phyloP scores from a whole-genome alignment of 345 rosid species.

The Hypericum androsaemum region DNA sequence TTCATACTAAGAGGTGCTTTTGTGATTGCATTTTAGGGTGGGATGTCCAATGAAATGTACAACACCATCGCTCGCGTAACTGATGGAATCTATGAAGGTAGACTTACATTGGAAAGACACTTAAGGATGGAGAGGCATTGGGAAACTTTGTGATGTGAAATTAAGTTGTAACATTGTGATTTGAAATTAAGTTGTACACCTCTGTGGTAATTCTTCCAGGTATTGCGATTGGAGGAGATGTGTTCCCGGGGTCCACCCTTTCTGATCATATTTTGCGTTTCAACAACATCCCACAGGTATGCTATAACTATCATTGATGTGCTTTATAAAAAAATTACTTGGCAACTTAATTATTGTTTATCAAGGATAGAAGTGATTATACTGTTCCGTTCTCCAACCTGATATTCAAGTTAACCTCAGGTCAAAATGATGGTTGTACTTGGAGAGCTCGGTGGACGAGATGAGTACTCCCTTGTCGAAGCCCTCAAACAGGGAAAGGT shows the following conservation, averaged over 20 bases:
- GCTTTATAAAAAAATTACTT: background rate
- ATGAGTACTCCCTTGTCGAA: slow-evolving; percentile 93
- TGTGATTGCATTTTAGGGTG: slow-evolving; percentile 49
- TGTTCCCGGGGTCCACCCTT: slow-evolving; percentile 90
- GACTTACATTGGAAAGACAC: background rate
- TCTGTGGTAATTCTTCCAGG: slow-evolving; percentile 40
- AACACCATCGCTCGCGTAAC: slow-evolving; percentile 86
- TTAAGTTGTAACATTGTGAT: background rate
- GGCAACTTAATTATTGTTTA: background rate
- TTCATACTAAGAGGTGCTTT: background rate
- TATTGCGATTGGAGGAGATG: slow-evolving; percentile 98
- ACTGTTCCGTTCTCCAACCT: slow-evolving; percentile 5
- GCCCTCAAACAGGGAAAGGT: slow-evolving; percentile 91
- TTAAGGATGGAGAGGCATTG: background rate
- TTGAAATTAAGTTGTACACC: slow-evolving; percentile 1
- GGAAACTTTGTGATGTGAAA: slow-evolving; percentile 2
- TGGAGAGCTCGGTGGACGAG: slow-evolving; percentile 96
- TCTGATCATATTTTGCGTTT: slow-evolving; percentile 89
- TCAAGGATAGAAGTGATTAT: background rate
- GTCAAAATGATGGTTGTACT: slow-evolving; percentile 90
- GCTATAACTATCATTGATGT: background rate
- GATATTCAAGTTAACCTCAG: slow-evolving; percentile 26
- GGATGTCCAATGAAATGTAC: slow-evolving; percentile 97
- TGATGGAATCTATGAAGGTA: slow-evolving; percentile 94
- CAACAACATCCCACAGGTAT: slow-evolving; percentile 93